Evolutionary conservation across 164 flowering plant genomes (phyloP).

Genomic region (Vitis riparia): DNA sequence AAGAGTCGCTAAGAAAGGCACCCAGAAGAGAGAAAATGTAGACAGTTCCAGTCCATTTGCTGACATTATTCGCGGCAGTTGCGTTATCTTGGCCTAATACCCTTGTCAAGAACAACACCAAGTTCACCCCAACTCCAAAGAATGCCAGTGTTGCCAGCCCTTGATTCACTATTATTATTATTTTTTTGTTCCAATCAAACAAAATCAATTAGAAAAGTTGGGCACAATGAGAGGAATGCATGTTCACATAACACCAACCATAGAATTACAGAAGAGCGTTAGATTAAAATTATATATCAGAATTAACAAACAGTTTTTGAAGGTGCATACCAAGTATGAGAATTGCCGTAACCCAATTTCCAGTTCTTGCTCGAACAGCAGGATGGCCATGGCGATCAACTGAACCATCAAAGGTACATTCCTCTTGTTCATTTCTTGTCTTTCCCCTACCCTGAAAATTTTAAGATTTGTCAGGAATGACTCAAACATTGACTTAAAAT

Average conservation of each 20-base stretch:
- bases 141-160: constrained; percentile 69
- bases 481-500: not conserved
- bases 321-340: constrained; percentile 41
- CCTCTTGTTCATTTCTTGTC: constrained; percentile 16
- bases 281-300: not conserved
- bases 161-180: constrained; percentile 50
- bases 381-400: constrained; percentile 51
- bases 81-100: constrained; percentile 66
- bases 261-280: too few relatives aligned
- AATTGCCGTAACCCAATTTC: constrained; percentile 51
- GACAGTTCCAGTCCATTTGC: constrained; percentile 81
- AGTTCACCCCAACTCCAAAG: constrained; percentile 70
- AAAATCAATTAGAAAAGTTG: not conserved
- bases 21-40: constrained; percentile 75
- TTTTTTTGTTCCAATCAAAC: not conserved
- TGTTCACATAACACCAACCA: too few relatives aligned
- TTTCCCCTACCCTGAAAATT: constrained; percentile 9
- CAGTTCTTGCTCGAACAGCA: constrained; percentile 41
- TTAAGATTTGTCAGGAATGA: not conserved
- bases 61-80: constrained; percentile 62
- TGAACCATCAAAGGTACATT: constrained; percentile 45
- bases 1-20: constrained; percentile 81
- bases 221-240: too few relatives aligned
- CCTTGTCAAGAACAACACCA: constrained; percentile 64
- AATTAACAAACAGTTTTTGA: not conserved